Base-by-base conservation (phyloP, 768 basidiomycete genomes). In the Asterophora parasitica region DNA sequence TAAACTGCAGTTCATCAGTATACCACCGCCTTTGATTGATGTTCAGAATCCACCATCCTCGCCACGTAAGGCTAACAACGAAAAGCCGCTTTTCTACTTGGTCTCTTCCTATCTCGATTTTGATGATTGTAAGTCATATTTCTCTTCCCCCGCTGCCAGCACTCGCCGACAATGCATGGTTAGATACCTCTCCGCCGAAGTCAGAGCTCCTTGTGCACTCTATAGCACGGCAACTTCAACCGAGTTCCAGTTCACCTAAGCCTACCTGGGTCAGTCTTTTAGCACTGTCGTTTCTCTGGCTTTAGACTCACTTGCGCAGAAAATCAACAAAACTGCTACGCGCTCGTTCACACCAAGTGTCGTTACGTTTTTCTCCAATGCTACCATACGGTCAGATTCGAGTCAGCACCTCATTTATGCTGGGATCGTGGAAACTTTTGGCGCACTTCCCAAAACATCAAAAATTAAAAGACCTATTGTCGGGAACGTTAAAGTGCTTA, bases 101-200 rank as follows among this genome's bases (percentile, higher is more conserved):
- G 69, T 75, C 8, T 70, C 74, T 16, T 75, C 70, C 42, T 79
- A 73, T 50, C 61, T 83, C n/a, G 75, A 86, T 49, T 80, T 82
- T 40, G 74, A 73, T 39, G 75, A 82, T 50, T 83, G 85, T 87
- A 61, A 52, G 78, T 52, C 31, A 46, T 28, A 12, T 12, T n/a
- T 12, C 12, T 37, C 20, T 20, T 39, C 48, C 15, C 45, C 4
- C 0, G 42, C 5, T 19, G n/a, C 28, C 9, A 36, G 30, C 44
- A 26, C 28, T 42, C 12, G 16, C 31, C 23, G 23, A 20, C 49
- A 30, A 13, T 45, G 11, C 46, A 17, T 26, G 23, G 44, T 48
- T 39, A 73, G 72, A 69, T 51, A 50, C 57, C 12, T 64, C 70
- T 13, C 60, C 63, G 10, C 73, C 73, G 3, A 72, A 62, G 38